Conservation (phyloP, 495 filamentous ascomycete genomes). For the Penicillium canescens region DNA sequence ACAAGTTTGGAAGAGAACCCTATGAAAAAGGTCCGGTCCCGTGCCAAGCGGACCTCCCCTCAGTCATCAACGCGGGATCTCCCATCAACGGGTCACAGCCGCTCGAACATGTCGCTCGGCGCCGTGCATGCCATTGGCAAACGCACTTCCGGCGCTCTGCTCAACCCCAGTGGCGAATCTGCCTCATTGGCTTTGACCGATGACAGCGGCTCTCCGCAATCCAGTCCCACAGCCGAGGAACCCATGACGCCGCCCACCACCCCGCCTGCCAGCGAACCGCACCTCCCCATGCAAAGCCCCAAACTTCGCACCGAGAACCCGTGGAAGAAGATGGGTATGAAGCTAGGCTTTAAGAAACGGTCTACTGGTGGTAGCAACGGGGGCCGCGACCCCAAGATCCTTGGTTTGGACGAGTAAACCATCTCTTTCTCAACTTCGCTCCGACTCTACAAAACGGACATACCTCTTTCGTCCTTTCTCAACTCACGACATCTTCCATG, state of each 20-base stretch:
- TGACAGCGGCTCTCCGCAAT: conserved; percentile 46
- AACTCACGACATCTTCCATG: conserved; percentile 4
- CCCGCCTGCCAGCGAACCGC: conserved; percentile 66
- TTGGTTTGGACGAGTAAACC: conserved; percentile 35
- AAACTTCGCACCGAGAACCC: conserved; percentile 55
- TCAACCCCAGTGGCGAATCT: conserved; percentile 41
- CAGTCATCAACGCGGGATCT: conserved; percentile 43
- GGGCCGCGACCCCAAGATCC: conserved; percentile 33
- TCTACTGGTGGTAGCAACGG: conserved; percentile 33
- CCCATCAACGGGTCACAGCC: conserved; percentile 24
- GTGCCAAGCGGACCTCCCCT: conserved; percentile 44
- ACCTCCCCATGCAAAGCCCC: conserved; percentile 52
- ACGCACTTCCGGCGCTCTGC: conserved; percentile 36
- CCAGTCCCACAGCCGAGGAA: conserved; percentile 52
- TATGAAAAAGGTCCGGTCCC: conserved; percentile 33
- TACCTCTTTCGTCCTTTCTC: not conserved
- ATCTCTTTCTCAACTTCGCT: not conserved
- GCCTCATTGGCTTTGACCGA: conserved; percentile 42
- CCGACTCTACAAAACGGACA: conserved; percentile 1
- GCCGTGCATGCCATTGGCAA: conserved; percentile 36
- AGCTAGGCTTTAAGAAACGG: conserved; percentile 69
- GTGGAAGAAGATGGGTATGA: conserved; percentile 86
- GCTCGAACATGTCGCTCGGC: conserved; percentile 36
- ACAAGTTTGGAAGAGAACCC: conserved; percentile 33
- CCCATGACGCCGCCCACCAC: conserved; percentile 91